These are phyloP conservation scores for Colletotrichum filicis DNA, from an alignment of 2,329 filamentous ascomycete genomes.

Conservation along the genomic window DNA sequence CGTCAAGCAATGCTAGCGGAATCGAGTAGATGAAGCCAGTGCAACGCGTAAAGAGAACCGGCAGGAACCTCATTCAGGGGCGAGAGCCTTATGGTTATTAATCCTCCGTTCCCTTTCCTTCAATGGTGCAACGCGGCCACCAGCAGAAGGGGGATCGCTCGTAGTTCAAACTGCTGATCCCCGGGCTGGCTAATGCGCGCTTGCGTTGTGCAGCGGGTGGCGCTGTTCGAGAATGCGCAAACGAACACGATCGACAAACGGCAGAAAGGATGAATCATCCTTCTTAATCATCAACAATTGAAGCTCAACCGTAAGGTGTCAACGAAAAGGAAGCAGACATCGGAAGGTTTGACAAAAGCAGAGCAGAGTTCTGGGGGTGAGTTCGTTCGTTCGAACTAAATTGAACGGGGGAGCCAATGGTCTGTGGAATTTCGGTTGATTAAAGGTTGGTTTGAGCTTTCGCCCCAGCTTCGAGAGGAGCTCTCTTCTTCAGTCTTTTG, in stretches of 20 bases:
- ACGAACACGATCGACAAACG: neutral
- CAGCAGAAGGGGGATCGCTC: neutral
- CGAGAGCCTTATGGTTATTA: slow-evolving; percentile 13
- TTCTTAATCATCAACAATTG: neutral
- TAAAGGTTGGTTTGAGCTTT: slow-evolving; percentile 24
- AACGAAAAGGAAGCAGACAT: neutral
- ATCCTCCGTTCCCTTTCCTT: slow-evolving; percentile 1
- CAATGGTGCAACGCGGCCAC: neutral
- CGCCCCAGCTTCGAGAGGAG: neutral
- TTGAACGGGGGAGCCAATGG: neutral
- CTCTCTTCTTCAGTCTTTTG: neutral
- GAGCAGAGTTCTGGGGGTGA: neutral
- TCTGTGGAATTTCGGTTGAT: neutral
- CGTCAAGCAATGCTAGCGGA: neutral
- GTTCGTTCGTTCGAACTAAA: slow-evolving; percentile 19
- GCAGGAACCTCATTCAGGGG: neutral
- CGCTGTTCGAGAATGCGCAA: neutral
- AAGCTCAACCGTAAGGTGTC: neutral
- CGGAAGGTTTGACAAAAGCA: neutral
- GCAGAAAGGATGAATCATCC: neutral
- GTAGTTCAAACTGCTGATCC: neutral
- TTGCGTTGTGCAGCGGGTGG: neutral
- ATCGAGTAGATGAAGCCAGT: neutral
- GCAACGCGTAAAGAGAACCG: neutral
- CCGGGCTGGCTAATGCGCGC: neutral